phyloP scores from a whole-genome alignment of 352 stramenopile species.

The Phytophthora foliorum region DNA sequence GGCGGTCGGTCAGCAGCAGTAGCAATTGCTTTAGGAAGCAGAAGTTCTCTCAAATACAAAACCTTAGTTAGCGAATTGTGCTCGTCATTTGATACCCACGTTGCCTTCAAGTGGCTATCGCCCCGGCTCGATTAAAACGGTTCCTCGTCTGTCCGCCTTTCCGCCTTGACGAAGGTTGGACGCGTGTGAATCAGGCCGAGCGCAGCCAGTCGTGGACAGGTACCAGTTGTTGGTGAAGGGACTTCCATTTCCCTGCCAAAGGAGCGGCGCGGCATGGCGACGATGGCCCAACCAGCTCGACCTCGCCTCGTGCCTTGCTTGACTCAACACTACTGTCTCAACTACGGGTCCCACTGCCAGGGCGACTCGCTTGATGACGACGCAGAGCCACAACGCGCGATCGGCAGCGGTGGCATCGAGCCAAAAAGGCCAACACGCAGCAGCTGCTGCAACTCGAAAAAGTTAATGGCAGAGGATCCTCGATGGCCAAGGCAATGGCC shows the following conservation, averaged over 20 bases:
- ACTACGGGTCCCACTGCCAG: constrained; percentile 20
- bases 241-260: not conserved
- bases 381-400: constrained; percentile 26
- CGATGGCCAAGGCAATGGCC: not conserved
- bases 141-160: constrained; percentile 29
- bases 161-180: constrained; percentile 25
- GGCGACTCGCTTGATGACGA: constrained; percentile 28
- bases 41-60: not conserved
- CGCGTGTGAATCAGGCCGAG: constrained; percentile 4
- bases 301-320: too few relatives aligned
- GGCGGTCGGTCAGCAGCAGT: not conserved
- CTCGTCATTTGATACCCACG: constrained; percentile 2
- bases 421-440: constrained; percentile 30
- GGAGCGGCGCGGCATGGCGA: not conserved
- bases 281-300: not conserved
- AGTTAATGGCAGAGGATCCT: constrained; percentile 19
- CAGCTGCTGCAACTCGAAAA: constrained; percentile 47
- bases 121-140: constrained; percentile 29
- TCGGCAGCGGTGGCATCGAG: constrained; percentile 17
- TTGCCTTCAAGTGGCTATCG: constrained; percentile 6
- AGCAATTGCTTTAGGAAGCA: not conserved
- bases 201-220: constrained; percentile 26
- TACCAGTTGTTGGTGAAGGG: too few relatives aligned
- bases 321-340: constrained; percentile 22
- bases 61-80: not conserved